Conservation (phyloP, 1,139 yeast genomes). For the Candida gigantensis region DNA sequence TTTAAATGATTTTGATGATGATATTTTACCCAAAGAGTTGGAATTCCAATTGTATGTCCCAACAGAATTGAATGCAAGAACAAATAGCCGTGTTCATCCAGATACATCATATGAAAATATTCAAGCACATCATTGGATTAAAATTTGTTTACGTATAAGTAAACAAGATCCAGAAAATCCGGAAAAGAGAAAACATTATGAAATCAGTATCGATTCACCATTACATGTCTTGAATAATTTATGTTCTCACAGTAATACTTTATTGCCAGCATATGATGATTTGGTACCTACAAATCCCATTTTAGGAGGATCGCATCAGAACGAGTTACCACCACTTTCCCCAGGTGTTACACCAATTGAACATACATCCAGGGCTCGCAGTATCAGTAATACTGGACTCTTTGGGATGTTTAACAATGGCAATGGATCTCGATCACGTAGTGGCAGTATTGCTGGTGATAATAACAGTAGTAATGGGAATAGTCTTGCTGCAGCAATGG, state of each 20-base stretch:
- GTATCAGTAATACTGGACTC: neutral
- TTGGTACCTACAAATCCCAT: constrained; percentile 16
- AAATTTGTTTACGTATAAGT: constrained; percentile 77
- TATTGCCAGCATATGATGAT: constrained; percentile 58
- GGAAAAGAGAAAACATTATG: constrained; percentile 78
- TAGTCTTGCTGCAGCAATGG: neutral
- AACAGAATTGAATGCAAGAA: constrained; percentile 50
- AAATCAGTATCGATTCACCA: constrained; percentile 89
- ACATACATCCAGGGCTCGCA: constrained; percentile 15
- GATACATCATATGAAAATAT: constrained; percentile 78
- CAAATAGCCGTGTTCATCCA: constrained; percentile 59
- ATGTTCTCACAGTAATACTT: constrained; percentile 74
- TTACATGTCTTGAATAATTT: constrained; percentile 67
- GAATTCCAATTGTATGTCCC: constrained; percentile 88
- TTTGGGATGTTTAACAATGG: constrained; percentile 7
- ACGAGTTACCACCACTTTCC: constrained; percentile 42
- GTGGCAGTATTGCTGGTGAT: too few relatives aligned
- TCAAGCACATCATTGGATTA: constrained; percentile 92
- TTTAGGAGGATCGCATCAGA: constrained; percentile 24
- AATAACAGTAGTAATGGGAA: neutral
- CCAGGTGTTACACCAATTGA: constrained; percentile 58
- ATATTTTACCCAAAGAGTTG: constrained; percentile 59
- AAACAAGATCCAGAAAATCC: constrained; percentile 57
- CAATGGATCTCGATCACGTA: too few relatives aligned
- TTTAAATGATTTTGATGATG: constrained; percentile 36